Evolutionary conservation across 2,329 filamentous ascomycete species (phyloP), one percentile per base, ranked within the genome.

Genomic region (Penicillium sp.): DNA sequence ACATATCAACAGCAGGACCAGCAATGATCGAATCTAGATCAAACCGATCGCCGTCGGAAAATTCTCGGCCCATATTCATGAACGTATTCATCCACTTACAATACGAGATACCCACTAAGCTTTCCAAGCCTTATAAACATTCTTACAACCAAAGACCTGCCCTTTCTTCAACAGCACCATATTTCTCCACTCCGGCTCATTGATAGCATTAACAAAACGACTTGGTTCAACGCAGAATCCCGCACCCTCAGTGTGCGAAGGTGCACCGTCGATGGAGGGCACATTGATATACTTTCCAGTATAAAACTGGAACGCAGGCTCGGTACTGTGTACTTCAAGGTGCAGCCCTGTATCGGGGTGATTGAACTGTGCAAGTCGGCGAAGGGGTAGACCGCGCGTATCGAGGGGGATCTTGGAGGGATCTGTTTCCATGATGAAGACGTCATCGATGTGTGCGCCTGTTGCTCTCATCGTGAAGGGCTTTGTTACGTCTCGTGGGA

Each of bases 241-340:
- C 37, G 86, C 84, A 42, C 91, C 83, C 3, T 84, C 68, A 0
- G 81, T 83, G 42, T 90, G 82, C 1, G 87, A 85, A 0, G 87
- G 84, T 23, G 83, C 72, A 2, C 77, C 79, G 26, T 76, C 79
- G 18, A 79, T 77, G 52, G 73, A 87, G 0, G 89, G 87, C 10
- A 96, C 87, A 63, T 94, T 78, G 59, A 95, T 91, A 67, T 86
- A 87, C 67, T 89, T 87, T 59, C 93, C 94, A 0, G 91, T 95
- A 75, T 97, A 97, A 76, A 97, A 96, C 73, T 97, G 93, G 80
- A 97, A 97, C 0, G 91, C 90, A 0, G 94, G 94, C 78, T 97
- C 93, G 0, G 93, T 97, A 77, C 90, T 94, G 65, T 85, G 79
- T 5, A 96, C 88, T 72, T 97, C 90, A 43, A 97, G 84, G 69